Evolutionary conservation across 441 rosid genomes (phyloP), one percentile per base, ranked within the genome.

Genomic region (Gossypium gossypioides): DNA sequence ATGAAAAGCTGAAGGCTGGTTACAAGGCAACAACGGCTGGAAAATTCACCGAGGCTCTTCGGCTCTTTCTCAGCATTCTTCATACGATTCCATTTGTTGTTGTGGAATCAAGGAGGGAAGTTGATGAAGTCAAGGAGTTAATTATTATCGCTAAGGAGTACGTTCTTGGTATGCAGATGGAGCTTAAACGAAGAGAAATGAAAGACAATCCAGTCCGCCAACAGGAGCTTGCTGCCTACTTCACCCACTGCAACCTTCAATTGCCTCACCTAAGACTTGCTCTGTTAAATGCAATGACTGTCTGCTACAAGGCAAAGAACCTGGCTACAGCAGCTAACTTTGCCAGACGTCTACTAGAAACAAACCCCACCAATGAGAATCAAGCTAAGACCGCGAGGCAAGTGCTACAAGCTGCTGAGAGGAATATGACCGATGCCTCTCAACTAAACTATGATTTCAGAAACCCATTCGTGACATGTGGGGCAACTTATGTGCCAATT

Each of bases 181-280:
- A 90, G 74, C 88, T 90, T 15, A 84, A 83, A 72, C 85, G 91
- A 81, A 86, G 89, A 76, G 95, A 91, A 68, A 25, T 86, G 57
- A 88, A 55, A 83, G 93, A 83, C 68, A 67, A 91, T 68, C 88
- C 86, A 0, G 76, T 80, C 0, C 85, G 91, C 64, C 97, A 91
- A 68, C 95, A 86, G 81, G 97, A 91, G 80, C 95, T 91, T 3
- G 95, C 97, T n/a, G 96, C 96, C 63, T 92, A 92, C 81, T 90
- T 92, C 82, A 90, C 97, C 46, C 91, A 92, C 78, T 89, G 94
- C 81, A 86, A 84, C 72, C 91, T 92, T 78, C 95, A 89, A 72
- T 58, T 73, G 74, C 93, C 96, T 62, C 97, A 92, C 77, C 68
- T 86, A 29, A 72, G 96, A 79, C 88, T 92, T 1, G 97, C 92